Evolutionary conservation across 257 asterid genomes (phyloP), one percentile per base, ranked within the genome.

Genomic region (Misopates orontium): DNA sequence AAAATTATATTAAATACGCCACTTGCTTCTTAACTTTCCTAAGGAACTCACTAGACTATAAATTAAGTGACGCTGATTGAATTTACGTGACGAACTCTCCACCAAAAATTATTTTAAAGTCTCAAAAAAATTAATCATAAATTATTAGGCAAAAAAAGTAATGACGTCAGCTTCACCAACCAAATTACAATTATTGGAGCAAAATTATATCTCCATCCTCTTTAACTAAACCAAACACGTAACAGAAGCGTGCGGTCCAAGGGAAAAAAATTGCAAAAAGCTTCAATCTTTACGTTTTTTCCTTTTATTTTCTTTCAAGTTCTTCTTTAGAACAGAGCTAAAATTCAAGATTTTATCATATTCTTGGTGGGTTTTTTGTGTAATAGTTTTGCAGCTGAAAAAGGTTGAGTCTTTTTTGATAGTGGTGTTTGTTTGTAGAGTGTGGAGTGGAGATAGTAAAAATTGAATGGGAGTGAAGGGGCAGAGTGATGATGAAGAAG

Each of bases 401-500:
- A 47, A 17, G 57, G 56, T 50, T 60, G 63, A 54, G 45, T 68
- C 42, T 65, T 65, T 19, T 21, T 8, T 36, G 18, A 47, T 39
- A 60, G 36, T 53, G 4, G 53, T 22, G 18, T 40, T 8, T 23
- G 13, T 59, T 39, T 20, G 19, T 62, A 31, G 60, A 41, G 49
- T n/a, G 40, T 19, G 51, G n/a, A 18, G 52, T 31, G 19, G 31
- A 51, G n/a, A 13, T 13, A 21, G 39, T 20, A 31, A 44, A 15
- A 42, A 23, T 39, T 59, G 68, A 64, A 64, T 64, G 70, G 70
- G 69, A 40, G 53, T 48, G 45, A 52, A 66, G 31, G 45, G 76
- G 68, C 72, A 60, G 47, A 66, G 79, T 66, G 73, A 86, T 66
- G 73, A 86, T 86, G 95, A 83, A 80, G 95, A 89, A 88, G 81